Conservation (phyloP, 2,329 filamentous ascomycete genomes). For the Cercospora berteroae region DNA sequence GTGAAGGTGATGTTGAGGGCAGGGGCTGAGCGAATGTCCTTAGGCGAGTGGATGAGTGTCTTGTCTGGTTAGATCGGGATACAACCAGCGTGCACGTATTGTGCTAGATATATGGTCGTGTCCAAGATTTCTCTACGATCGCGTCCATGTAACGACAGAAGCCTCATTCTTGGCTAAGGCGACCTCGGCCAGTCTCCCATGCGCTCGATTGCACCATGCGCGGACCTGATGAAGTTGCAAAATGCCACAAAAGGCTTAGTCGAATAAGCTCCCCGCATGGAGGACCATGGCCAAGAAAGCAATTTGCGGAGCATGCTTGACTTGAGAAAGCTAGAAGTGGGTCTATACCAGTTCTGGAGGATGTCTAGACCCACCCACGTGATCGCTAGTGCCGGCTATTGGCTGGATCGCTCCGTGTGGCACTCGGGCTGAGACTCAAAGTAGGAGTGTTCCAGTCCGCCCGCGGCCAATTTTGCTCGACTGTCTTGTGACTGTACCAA, state of each 20-base stretch:
- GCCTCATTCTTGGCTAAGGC: neutral
- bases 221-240: constrained; percentile 6
- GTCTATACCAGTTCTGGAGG: constrained; percentile 11
- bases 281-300: neutral
- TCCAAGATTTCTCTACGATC: neutral
- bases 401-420: constrained; percentile 5
- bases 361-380: constrained; percentile 7
- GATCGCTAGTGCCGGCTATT: neutral
- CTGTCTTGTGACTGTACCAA: constrained; percentile 2
- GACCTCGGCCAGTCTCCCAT: constrained; percentile 3
- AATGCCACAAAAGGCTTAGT: constrained; percentile 4
- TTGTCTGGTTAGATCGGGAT: neutral
- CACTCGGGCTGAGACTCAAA: neutral
- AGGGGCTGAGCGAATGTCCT: constrained; percentile 2
- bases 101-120: constrained; percentile 3
- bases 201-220: neutral
- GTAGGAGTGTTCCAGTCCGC: constrained; percentile 2
- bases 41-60: constrained; percentile 3
- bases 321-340: neutral
- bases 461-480: neutral
- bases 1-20: neutral
- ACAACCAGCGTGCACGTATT: neutral
- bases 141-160: constrained; percentile 6
- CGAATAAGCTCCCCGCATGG: constrained; percentile 8
- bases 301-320: constrained; percentile 7